Conservation (phyloP, 2,329 filamentous ascomycete genomes). For the Cladophialophora yegresii region DNA sequence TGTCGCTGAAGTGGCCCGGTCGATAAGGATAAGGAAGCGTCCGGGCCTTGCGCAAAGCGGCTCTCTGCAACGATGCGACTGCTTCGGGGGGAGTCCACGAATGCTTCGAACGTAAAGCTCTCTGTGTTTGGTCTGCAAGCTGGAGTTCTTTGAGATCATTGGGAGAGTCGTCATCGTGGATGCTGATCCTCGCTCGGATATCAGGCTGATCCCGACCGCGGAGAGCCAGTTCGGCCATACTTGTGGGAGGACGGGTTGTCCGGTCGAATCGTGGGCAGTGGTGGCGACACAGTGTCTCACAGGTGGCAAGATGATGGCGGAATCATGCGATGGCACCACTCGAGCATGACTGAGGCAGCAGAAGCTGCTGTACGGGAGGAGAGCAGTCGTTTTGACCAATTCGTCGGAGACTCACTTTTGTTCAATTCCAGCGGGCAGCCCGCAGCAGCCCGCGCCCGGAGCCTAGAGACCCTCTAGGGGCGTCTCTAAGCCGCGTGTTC, state of each 20-base stretch:
- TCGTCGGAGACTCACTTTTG: slow-evolving; percentile 29
- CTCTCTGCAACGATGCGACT: slow-evolving; percentile 13
- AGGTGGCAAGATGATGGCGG: slow-evolving; percentile 19
- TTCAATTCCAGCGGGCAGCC: slow-evolving; percentile 26
- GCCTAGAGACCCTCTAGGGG: background rate
- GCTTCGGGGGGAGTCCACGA: slow-evolving; percentile 24
- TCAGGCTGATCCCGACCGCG: slow-evolving; percentile 26
- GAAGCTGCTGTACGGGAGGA: slow-evolving; percentile 14
- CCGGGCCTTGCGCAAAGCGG: slow-evolving; percentile 22
- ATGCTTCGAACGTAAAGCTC: slow-evolving; percentile 26
- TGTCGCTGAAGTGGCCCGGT: slow-evolving; percentile 18
- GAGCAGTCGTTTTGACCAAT: slow-evolving; percentile 25
- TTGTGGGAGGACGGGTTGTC: background rate
- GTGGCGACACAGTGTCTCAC: slow-evolving; percentile 24
- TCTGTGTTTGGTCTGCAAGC: slow-evolving; percentile 27
- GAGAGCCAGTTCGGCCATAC: slow-evolving; percentile 26
- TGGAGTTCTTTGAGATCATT: slow-evolving; percentile 26
- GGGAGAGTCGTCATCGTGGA: slow-evolving; percentile 24
- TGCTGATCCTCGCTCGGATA: slow-evolving; percentile 31
- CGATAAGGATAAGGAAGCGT: slow-evolving; percentile 28
- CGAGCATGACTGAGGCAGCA: slow-evolving; percentile 26
- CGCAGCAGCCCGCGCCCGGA: slow-evolving; percentile 10
- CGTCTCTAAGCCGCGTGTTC: background rate
- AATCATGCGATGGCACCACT: slow-evolving; percentile 1
- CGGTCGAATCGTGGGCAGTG: background rate